These are phyloP conservation scores for Saturnispora silvae DNA, from an alignment of 805 yeast species.

Conservation along the genomic window DNA sequence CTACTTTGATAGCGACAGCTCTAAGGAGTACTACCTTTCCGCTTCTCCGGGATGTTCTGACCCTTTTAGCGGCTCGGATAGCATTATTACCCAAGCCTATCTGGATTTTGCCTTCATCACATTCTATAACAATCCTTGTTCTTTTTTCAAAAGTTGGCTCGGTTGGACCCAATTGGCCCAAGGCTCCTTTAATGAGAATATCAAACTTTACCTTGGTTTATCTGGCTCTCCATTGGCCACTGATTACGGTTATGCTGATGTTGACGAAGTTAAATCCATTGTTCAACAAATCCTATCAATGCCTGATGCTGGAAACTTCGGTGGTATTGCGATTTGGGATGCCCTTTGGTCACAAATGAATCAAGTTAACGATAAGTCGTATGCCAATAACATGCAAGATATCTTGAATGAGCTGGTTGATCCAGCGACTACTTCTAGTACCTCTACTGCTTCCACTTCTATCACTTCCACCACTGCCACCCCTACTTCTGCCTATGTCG, in stretches of 20 bases:
- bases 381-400: constrained; percentile 9
- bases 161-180: constrained; percentile 63
- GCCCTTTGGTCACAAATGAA: constrained; percentile 29
- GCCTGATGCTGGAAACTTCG: constrained; percentile 35
- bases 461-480: constrained; percentile 10
- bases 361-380: constrained; percentile 10
- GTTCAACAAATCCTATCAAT: constrained; percentile 22
- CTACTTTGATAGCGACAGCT: constrained; percentile 27
- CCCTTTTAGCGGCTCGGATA: constrained; percentile 55
- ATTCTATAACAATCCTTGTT: constrained; percentile 81
- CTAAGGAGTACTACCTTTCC: constrained; percentile 60
- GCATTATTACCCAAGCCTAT: constrained; percentile 36
- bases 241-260: constrained; percentile 43
- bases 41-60: constrained; percentile 92
- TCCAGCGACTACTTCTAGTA: constrained; percentile 10
- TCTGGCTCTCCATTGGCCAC: constrained; percentile 48
- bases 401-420: constrained; percentile 9
- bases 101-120: constrained; percentile 79
- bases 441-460: constrained; percentile 3
- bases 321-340: constrained; percentile 82
- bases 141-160: constrained; percentile 42
- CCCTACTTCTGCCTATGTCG: constrained; percentile 8
- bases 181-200: constrained; percentile 59
- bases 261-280: constrained; percentile 28
- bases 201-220: too few relatives aligned